Base-by-base conservation (phyloP, 75 land plant species). In the Pinus tabuliformis region DNA sequence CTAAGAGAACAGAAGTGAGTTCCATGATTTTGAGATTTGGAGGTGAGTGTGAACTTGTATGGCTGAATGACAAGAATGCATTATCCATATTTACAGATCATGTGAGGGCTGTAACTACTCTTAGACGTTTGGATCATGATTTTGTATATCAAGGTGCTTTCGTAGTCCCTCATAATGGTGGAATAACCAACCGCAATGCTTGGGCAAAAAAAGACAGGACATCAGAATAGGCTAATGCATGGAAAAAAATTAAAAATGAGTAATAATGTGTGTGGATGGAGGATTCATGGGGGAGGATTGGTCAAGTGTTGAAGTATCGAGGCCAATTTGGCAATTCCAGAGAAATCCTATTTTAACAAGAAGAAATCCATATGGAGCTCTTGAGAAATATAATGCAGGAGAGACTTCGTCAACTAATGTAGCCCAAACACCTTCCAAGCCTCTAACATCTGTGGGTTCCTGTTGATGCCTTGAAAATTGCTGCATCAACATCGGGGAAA, bases 31-130 rank as follows among this genome's bases (percentile, higher is more conserved):
- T 97, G 73, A 85, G 99, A 70, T 97, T 97, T 81, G 98, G 95
- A 42, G 99, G 99, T 17, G 99, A 97, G 74, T 97, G 99, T 63
- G 98, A 97, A 73, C 86, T 97, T 18, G 93, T 89, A 15, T 97
- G 99, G 99, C 66, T 94, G 87, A 97, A 95, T 85, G 98, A 97
- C 78, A 92, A 85, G 87, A 97, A 97, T 83, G 95, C 99, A 42
- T 60, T 97, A 26, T 91, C 99, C 62, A 92, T 97, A 5, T 97
- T 97, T 58, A 75, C 77, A 58, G 99, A 97, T 76, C 90, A 88
- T 20, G 90, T 85, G 3, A 87, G 99, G 77, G 92, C 99, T 62
- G 93, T 95, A 20, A 97, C 99, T 58, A 98, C 99, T 26, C 75
- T 92, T 74, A 89, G 95, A 80, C 83, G 95, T 64, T 79, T 97